Conservation (phyloP, 345 rosid genomes). For the Passiflora organensis region DNA sequence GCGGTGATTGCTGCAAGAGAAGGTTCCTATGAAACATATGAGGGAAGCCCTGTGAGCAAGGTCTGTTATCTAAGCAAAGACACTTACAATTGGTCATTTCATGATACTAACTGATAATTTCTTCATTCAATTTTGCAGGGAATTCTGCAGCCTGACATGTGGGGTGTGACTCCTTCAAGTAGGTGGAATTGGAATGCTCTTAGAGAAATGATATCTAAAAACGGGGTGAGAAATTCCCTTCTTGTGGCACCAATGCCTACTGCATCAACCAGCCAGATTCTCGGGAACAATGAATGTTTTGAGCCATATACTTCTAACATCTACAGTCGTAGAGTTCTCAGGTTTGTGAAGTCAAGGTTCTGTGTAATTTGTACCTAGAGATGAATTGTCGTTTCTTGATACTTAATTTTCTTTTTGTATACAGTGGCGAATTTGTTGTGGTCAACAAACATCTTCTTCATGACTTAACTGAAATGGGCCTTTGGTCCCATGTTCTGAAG, state of each 20-base stretch:
- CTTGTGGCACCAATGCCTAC: conserved; percentile 91
- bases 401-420: background rate
- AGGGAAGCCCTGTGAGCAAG: conserved; percentile 89
- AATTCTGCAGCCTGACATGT: conserved; percentile 86
- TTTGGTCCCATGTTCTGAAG: conserved; percentile 72
- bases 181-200: conserved; percentile 72
- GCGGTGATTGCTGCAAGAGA: conserved; percentile 57
- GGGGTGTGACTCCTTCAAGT: conserved; percentile 61
- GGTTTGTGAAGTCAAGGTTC: conserved; percentile 35
- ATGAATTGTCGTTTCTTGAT: conserved; percentile 2
- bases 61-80: conserved; percentile 20
- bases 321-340: conserved; percentile 78
- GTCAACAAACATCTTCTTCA: conserved; percentile 96
- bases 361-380: background rate
- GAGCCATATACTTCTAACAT: conserved; percentile 91
- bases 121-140: conserved; percentile 38
- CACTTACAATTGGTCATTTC: too few species aligned
- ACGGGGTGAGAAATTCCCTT: conserved; percentile 85
- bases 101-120: too few species aligned
- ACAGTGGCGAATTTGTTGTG: conserved; percentile 79
- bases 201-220: conserved; percentile 52
- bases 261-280: conserved; percentile 92
- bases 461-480: conserved; percentile 82
- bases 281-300: conserved; percentile 87
- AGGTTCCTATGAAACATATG: conserved; percentile 69